These are phyloP conservation scores for Erodium texanum DNA, from an alignment of 441 rosid genomes.

Conservation along the genomic window DNA sequence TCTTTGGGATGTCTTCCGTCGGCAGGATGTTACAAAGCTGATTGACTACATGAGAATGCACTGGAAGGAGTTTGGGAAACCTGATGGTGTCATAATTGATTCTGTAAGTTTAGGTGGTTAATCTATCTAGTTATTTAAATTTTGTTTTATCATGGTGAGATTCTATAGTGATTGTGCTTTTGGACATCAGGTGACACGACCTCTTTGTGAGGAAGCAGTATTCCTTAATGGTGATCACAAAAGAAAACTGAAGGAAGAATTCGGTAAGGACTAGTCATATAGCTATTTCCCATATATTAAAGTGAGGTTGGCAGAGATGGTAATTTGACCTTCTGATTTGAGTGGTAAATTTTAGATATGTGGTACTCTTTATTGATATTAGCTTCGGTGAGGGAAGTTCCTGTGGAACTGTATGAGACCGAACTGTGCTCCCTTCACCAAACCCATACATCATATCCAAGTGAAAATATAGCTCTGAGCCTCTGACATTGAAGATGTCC, in stretches of 20 bases:
- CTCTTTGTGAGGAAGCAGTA: conserved; percentile 57
- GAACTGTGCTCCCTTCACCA: neutral
- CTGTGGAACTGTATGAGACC: neutral
- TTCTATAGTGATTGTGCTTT: conserved; percentile 17
- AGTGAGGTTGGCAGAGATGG: neutral
- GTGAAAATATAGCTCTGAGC: neutral
- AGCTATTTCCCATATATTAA: neutral
- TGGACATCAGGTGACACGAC: conserved; percentile 41
- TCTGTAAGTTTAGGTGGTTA: conserved; percentile 37
- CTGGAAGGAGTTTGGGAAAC: conserved; percentile 36
- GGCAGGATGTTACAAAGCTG: conserved; percentile 72
- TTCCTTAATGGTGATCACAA: conserved; percentile 52
- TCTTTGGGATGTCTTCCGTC: conserved; percentile 74
- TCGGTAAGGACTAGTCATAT: conserved; percentile 39
- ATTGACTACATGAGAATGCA: conserved; percentile 39
- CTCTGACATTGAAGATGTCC: conserved; percentile 1
- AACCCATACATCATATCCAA: neutral
- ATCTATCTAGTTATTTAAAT: neutral
- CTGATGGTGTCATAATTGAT: conserved; percentile 26
- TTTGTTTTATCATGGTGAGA: neutral
- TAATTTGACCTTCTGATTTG: conserved; percentile 7
- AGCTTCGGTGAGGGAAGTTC: neutral
- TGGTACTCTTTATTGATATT: conserved; percentile 1
- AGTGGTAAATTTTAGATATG: conserved; percentile 4
- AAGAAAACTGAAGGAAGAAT: conserved; percentile 60